Conservation (phyloP, 75 land plant genomes). For the Chamaecyparis obtusa region DNA sequence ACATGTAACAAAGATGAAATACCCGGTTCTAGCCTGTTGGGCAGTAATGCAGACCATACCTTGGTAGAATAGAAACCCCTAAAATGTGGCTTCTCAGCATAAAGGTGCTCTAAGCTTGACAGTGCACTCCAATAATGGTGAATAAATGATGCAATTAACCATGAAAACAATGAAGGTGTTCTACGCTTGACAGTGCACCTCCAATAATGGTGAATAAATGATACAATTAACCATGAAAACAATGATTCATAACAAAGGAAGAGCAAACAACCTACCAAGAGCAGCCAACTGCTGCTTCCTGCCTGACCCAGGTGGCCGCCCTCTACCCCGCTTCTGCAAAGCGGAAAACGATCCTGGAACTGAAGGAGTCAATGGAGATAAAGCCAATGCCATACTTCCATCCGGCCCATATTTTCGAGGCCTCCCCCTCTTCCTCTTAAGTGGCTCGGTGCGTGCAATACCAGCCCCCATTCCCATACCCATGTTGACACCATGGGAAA, state of each 20-base stretch:
- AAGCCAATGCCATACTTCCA: slow-evolving; percentile 42
- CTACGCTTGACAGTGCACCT: slow-evolving; percentile 1
- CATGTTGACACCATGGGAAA: slow-evolving; percentile 8
- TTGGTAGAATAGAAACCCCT: not conserved
- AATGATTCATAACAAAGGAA: slow-evolving; percentile 11
- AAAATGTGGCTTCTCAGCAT: not conserved
- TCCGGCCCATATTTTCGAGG: slow-evolving; percentile 83
- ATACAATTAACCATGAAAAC: not conserved
- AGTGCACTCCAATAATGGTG: not conserved
- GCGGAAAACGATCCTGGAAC: slow-evolving; percentile 27
- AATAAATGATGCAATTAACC: not conserved
- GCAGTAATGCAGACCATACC: not conserved
- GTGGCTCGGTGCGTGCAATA: slow-evolving; percentile 21
- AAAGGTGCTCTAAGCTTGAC: slow-evolving; percentile 1
- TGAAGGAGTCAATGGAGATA: slow-evolving; percentile 36
- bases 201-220: not conserved
- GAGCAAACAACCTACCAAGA: slow-evolving; percentile 42
- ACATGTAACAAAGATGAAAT: not conserved
- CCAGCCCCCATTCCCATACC: slow-evolving; percentile 25
- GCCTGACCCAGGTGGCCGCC: slow-evolving; percentile 82
- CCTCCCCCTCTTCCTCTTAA: slow-evolving; percentile 84
- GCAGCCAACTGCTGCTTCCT: slow-evolving; percentile 81
- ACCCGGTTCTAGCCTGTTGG: not conserved
- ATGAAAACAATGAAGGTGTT: not conserved
- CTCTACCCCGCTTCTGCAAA: slow-evolving; percentile 38